phyloP scores from a whole-genome alignment of 23 red algal species.

The Pyropia yezoensis region DNA sequence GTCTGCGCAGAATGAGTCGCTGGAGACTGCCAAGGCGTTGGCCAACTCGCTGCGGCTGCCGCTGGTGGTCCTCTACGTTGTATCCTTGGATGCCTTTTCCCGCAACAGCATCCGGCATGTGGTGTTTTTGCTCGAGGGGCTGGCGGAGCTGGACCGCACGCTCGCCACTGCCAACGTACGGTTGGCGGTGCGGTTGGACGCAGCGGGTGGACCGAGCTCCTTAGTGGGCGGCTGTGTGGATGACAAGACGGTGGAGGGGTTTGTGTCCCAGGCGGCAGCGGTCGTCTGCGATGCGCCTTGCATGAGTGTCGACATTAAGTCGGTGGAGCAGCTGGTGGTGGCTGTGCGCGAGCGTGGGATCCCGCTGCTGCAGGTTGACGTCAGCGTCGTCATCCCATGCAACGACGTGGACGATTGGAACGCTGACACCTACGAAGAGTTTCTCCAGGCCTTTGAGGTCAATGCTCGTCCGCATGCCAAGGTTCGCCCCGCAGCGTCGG shows the following conservation, averaged over 20 bases:
- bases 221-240: neutral
- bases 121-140: conserved; percentile 23
- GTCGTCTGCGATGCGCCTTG: neutral
- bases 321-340: neutral
- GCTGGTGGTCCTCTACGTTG: conserved; percentile 7
- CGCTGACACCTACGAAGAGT: too few species aligned
- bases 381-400: neutral
- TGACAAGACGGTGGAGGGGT: neutral
- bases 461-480: too few species aligned
- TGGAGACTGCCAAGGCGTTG: conserved; percentile 23
- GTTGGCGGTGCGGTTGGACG: conserved; percentile 1
- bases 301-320: neutral
- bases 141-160: conserved; percentile 7
- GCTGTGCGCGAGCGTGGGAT: neutral
- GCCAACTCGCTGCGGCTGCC: conserved; percentile 5
- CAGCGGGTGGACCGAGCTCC: neutral
- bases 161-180: neutral
- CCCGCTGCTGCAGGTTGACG: neutral
- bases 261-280: neutral
- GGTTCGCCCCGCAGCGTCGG: too few species aligned
- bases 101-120: conserved; percentile 18
- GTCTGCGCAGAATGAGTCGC: conserved; percentile 11
- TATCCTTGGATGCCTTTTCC: conserved; percentile 2
- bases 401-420: too few species aligned
- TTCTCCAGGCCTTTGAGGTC: too few species aligned